Percentiles rank a stretch among this genome's conserved stretches.
Conservation (phyloP, 176 grass and related monocot genomes). For the Triticum timopheevii region DNA sequence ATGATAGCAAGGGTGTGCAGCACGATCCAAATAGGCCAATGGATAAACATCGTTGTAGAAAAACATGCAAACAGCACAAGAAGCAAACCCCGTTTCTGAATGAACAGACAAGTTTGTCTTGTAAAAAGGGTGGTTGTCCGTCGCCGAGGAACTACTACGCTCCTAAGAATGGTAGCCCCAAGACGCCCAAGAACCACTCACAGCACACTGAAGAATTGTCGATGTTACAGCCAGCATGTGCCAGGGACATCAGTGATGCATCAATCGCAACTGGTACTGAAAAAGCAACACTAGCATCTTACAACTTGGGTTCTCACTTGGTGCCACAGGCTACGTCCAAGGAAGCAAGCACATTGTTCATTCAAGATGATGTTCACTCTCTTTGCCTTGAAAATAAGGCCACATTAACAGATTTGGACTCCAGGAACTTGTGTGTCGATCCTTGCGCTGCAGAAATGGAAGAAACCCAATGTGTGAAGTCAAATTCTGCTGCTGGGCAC, state of each 20-base stretch:
- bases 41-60: conserved; percentile 27
- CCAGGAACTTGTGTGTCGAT: conserved; percentile 1
- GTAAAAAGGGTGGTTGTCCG: conserved; percentile 31
- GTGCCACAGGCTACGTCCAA: background rate
- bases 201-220: conserved; percentile 25
- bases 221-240: conserved; percentile 21
- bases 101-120: conserved; percentile 29
- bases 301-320: conserved; percentile 25
- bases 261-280: conserved; percentile 2
- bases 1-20: conserved; percentile 22
- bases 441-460: conserved; percentile 33
- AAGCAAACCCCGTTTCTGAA: conserved; percentile 24
- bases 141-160: conserved; percentile 26
- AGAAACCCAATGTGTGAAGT: conserved; percentile 32
- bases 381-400: conserved; percentile 14
- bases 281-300: conserved; percentile 9
- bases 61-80: conserved; percentile 33
- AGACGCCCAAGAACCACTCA: conserved; percentile 22
- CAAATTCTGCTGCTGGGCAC: conserved; percentile 21
- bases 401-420: background rate
- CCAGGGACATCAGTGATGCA: conserved; percentile 7
- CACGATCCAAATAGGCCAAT: conserved; percentile 10
- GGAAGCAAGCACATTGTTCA: background rate
- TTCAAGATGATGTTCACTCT: conserved; percentile 24
- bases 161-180: conserved; percentile 29